phyloP scores from a whole-genome alignment of 257 asterid species.

The Dorcoceras hygrometricum region DNA sequence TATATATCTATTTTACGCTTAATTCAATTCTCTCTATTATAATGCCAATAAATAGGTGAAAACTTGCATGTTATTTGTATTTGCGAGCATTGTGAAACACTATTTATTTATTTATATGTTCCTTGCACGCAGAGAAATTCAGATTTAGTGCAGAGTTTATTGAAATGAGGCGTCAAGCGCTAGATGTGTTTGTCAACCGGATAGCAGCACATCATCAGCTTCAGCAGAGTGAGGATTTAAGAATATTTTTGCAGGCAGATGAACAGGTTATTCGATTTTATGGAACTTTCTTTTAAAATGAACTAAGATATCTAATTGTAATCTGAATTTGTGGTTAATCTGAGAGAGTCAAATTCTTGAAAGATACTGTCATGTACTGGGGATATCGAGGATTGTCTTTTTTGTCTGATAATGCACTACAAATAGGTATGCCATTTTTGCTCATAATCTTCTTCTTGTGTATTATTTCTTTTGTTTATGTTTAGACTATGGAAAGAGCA shows the following conservation, averaged over 20 bases:
- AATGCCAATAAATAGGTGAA: not conserved
- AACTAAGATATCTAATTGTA: conserved; percentile 12
- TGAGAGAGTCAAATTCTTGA: conserved; percentile 7
- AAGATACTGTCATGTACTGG: not conserved
- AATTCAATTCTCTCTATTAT: not conserved
- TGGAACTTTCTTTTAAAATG: conserved; percentile 18
- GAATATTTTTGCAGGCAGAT: conserved; percentile 89
- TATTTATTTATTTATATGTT: conserved; percentile 24
- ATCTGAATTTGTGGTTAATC: conserved; percentile 21
- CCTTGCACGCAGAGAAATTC: conserved; percentile 64
- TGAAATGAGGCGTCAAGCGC: conserved; percentile 95
- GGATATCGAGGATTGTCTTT: conserved; percentile 3
- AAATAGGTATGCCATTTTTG: conserved; percentile 4
- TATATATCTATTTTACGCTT: not conserved
- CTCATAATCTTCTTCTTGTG: conserved; percentile 13
- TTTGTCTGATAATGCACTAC: not conserved
- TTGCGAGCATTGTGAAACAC: not conserved
- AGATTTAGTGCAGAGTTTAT: conserved; percentile 92
- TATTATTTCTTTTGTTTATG: conserved; percentile 1
- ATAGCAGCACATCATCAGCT: conserved; percentile 87
- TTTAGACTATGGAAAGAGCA: conserved; percentile 65
- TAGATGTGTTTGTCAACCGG: conserved; percentile 83
- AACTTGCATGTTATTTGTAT: not conserved
- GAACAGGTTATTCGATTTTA: conserved; percentile 64
- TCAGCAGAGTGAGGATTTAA: conserved; percentile 79